Conservation (phyloP, 2,329 filamentous ascomycete genomes). For the Pyrenophora teres region DNA sequence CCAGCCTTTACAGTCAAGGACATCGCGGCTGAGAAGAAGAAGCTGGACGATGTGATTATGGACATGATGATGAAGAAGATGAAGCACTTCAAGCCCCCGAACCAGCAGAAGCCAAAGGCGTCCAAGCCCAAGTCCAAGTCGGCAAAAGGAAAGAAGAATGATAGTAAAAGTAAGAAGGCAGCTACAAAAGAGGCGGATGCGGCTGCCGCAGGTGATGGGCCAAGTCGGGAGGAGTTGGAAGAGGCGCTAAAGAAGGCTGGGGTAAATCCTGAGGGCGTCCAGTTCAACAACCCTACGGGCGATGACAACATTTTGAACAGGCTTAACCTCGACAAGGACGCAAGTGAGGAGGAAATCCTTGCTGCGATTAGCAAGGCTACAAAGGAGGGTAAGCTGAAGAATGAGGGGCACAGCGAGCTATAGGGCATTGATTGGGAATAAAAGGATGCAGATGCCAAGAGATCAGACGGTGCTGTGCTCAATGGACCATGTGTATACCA, state of each 20-base stretch:
- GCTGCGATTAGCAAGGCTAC: conserved; percentile 52
- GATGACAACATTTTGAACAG: conserved; percentile 30
- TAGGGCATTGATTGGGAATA: conserved; percentile 1
- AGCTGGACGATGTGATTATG: conserved; percentile 72
- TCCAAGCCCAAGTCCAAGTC: conserved; percentile 27
- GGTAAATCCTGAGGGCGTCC: conserved; percentile 33
- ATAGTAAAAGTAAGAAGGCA: conserved; percentile 23
- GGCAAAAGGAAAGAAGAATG: conserved; percentile 17
- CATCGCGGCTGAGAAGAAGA: conserved; percentile 64
- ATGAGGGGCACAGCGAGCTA: conserved; percentile 24
- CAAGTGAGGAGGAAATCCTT: conserved; percentile 52
- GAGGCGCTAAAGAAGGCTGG: conserved; percentile 42
- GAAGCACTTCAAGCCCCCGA: conserved; percentile 50
- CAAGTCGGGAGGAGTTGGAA: conserved; percentile 37
- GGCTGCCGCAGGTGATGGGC: conserved; percentile 23
- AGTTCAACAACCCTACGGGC: conserved; percentile 24
- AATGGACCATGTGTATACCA: no score
- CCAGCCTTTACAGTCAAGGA: conserved; percentile 77
- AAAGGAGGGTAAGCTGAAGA: conserved; percentile 7
- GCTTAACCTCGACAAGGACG: conserved; percentile 29
- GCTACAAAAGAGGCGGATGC: conserved; percentile 33
- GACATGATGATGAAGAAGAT: conserved; percentile 68
- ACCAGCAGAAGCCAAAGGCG: conserved; percentile 46
- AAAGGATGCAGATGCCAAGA: no score
- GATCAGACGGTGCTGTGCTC: no score